phyloP scores from a whole-genome alignment of 2,329 filamentous ascomycete genomes.

The Graphium sp. region DNA sequence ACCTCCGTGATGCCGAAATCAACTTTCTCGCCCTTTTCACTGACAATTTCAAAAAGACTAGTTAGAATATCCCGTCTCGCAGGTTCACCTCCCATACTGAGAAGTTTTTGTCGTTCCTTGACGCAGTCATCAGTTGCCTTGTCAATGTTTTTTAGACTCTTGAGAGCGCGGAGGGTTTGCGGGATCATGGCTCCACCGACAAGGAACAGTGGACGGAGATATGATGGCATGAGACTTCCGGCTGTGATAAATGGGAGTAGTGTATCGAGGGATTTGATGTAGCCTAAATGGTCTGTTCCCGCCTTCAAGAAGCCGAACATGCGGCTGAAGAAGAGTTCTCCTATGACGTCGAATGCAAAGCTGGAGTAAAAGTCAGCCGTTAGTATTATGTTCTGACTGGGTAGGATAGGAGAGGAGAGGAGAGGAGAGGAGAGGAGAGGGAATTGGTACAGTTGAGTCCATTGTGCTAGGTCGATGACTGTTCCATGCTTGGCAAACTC shows the following conservation, averaged over 20 bases:
- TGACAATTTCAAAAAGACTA: background rate
- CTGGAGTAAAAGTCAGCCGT: background rate
- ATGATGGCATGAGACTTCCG: background rate
- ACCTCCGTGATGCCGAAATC: background rate
- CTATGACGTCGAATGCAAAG: constrained; percentile 2
- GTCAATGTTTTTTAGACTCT: background rate
- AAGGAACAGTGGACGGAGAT: background rate
- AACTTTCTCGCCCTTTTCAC: background rate
- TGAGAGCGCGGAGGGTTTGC: background rate
- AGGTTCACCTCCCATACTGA: background rate
- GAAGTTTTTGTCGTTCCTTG: background rate
- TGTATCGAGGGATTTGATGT: background rate
- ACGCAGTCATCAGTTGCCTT: background rate
- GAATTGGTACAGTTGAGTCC: background rate
- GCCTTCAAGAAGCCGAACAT: constrained; percentile 2
- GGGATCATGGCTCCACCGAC: background rate
- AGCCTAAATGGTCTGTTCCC: background rate
- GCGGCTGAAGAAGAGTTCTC: constrained; percentile 2
- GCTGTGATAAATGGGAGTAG: background rate
- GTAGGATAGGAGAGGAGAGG: no score
- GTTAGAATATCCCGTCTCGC: background rate
- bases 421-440: no score
- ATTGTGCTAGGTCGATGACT: background rate
- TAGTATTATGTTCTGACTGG: background rate
- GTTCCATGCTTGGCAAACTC: background rate